Conservation (phyloP, 441 rosid genomes). For the Erodium texanum region DNA sequence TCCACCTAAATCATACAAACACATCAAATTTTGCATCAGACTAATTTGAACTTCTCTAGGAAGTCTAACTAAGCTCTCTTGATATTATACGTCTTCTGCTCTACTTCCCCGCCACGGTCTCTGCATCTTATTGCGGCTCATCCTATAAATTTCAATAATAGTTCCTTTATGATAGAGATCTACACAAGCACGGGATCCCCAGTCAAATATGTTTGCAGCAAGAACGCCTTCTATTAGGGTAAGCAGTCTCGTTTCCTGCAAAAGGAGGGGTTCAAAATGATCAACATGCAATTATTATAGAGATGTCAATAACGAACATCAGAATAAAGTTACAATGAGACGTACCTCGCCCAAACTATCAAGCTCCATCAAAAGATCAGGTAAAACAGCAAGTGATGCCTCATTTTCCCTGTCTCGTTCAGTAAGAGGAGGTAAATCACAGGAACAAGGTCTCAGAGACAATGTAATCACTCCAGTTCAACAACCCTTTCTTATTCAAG, state of each 20-base stretch:
- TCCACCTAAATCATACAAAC: constrained; percentile 53
- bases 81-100: constrained; percentile 11
- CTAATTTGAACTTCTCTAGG: constrained; percentile 2
- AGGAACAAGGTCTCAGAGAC: background rate
- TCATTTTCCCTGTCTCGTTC: constrained; percentile 76
- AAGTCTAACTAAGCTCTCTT: constrained; percentile 12
- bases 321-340: constrained; percentile 10
- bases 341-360: constrained; percentile 79
- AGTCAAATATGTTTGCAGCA: constrained; percentile 97
- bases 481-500: background rate
- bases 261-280: constrained; percentile 15
- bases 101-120: constrained; percentile 88
- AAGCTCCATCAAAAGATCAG: constrained; percentile 80
- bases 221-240: constrained; percentile 89
- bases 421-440: background rate
- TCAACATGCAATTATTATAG: background rate
- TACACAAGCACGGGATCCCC: constrained; percentile 99
- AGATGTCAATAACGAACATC: background rate
- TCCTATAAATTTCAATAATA: constrained; percentile 92
- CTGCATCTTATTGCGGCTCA: constrained; percentile 98
- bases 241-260: constrained; percentile 82
- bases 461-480: background rate
- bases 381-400: constrained; percentile 94
- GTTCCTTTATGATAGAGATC: constrained; percentile 97
- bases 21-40: constrained; percentile 8